Evolutionary conservation across 2,329 filamentous ascomycete genomes (phyloP).

Genomic region (Neurospora sp.): DNA sequence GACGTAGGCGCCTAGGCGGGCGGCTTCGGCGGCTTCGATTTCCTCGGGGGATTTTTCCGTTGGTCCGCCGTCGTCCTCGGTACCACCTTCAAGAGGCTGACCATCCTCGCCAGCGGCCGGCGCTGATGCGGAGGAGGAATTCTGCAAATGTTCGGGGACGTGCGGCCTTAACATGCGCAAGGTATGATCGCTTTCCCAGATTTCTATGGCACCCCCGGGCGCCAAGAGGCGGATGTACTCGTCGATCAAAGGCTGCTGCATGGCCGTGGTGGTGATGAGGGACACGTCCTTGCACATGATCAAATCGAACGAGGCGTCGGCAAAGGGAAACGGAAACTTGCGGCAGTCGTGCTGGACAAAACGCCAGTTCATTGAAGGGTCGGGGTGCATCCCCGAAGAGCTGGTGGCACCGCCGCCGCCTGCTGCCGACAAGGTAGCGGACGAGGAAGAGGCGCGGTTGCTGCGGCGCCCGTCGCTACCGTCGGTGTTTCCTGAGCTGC

Average conservation of each 20-base stretch:
- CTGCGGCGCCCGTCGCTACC: not conserved
- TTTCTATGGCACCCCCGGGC: conserved; percentile 69
- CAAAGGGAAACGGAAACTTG: conserved; percentile 64
- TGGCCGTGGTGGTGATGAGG: conserved; percentile 50
- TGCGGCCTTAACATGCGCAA: conserved; percentile 77
- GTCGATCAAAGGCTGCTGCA: conserved; percentile 48
- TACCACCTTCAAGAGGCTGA: conserved; percentile 9
- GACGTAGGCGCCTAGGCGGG: conserved; percentile 67
- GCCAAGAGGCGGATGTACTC: conserved; percentile 69
- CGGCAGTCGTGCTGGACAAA: conserved; percentile 85
- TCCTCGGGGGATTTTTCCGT: conserved; percentile 20
- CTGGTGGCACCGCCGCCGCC: conserved; percentile 27
- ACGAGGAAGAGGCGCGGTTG: conserved; percentile 5
- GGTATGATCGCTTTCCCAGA: conserved; percentile 83
- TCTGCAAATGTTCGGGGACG: conserved; percentile 41
- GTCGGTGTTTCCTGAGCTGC: not conserved
- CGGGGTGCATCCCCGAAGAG: conserved; percentile 13
- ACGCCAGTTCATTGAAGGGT: conserved; percentile 72
- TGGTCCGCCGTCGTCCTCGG: conserved; percentile 13
- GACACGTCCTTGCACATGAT: conserved; percentile 81
- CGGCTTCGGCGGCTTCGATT: conserved; percentile 52
- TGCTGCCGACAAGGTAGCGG: conserved; percentile 4
- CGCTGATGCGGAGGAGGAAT: conserved; percentile 1
- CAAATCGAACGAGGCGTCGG: conserved; percentile 72
- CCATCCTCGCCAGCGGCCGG: conserved; percentile 1